A percentile compares a stretch with the other conserved stretches of the same genome.
Conservation (phyloP, 2,329 filamentous ascomycete genomes). For the Claviceps sp. region DNA sequence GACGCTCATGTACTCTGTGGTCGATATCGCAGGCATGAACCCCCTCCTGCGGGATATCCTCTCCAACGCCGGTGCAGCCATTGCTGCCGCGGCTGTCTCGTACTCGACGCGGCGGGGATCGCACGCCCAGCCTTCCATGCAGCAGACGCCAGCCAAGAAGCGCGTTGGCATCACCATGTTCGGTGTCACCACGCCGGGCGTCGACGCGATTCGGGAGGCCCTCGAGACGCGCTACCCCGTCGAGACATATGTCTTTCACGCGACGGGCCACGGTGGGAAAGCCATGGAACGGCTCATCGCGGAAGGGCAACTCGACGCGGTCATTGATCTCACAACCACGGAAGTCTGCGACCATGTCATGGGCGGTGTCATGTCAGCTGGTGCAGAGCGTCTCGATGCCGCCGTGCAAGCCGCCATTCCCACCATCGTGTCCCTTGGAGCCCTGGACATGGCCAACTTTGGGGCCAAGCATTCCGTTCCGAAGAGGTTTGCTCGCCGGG, state of each 20-base stretch:
- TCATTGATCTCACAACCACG: constrained; percentile 59
- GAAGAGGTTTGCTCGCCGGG: constrained; percentile 33
- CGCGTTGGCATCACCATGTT: constrained; percentile 59
- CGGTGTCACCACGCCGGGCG: constrained; percentile 56
- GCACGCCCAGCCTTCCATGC: neutral
- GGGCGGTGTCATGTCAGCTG: constrained; percentile 50
- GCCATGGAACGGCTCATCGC: constrained; percentile 53
- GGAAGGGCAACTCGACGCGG: constrained; percentile 46
- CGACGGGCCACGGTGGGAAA: constrained; percentile 53
- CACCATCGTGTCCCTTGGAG: constrained; percentile 33
- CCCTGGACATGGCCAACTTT: constrained; percentile 51
- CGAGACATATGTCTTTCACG: constrained; percentile 55
- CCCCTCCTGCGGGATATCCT: constrained; percentile 42
- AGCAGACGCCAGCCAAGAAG: constrained; percentile 19
- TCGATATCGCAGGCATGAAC: constrained; percentile 56
- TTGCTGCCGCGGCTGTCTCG: constrained; percentile 41
- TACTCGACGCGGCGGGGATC: constrained; percentile 18
- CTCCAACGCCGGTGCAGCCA: constrained; percentile 47
- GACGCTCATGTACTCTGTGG: constrained; percentile 56
- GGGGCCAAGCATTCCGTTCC: constrained; percentile 43
- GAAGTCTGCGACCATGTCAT: constrained; percentile 52
- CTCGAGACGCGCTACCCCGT: constrained; percentile 32
- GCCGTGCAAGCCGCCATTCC: constrained; percentile 45
- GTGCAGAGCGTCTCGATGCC: constrained; percentile 40
- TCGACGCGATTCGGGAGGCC: constrained; percentile 37